phyloP scores from a whole-genome alignment of 2,329 filamentous ascomycete genomes.

The Monilinia vaccinii-corymbosi region DNA sequence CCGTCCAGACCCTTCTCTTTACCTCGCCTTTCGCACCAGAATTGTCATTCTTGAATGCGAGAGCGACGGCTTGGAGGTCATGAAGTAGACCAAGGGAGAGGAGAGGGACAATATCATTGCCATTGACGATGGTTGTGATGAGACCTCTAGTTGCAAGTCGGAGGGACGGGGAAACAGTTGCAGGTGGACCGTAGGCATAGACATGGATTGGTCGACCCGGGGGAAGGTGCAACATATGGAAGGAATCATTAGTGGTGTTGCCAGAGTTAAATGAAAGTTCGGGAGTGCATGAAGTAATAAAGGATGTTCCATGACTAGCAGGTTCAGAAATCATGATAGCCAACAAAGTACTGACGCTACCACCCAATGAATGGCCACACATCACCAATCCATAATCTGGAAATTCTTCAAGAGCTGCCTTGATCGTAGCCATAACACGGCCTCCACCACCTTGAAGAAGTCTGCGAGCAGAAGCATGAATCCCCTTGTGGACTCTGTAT shows the following conservation, averaged over 20 bases:
- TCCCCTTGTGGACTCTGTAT: slow-evolving; percentile 48
- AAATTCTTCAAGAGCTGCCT: slow-evolving; percentile 44
- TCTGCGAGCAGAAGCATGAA: slow-evolving; percentile 44
- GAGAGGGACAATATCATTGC: slow-evolving; percentile 63
- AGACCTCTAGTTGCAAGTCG: slow-evolving; percentile 62
- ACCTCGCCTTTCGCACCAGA: slow-evolving; percentile 59
- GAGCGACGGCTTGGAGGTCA: slow-evolving; percentile 62
- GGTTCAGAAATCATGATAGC: slow-evolving; percentile 45
- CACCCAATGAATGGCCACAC: slow-evolving; percentile 46
- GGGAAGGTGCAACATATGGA: slow-evolving; percentile 43
- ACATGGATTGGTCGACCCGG: slow-evolving; percentile 65
- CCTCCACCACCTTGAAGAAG: slow-evolving; percentile 41
- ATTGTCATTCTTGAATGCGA: slow-evolving; percentile 65
- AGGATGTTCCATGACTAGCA: slow-evolving; percentile 35
- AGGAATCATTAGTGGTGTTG: slow-evolving; percentile 15
- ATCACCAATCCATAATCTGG: slow-evolving; percentile 46
- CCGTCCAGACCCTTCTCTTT: slow-evolving; percentile 55
- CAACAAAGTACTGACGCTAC: slow-evolving; percentile 45
- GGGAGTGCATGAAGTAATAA: slow-evolving; percentile 54
- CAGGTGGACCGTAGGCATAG: slow-evolving; percentile 68
- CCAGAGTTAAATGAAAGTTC: slow-evolving; percentile 57
- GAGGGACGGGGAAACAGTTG: slow-evolving; percentile 61
- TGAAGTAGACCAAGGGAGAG: slow-evolving; percentile 66
- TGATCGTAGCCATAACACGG: slow-evolving; percentile 42
- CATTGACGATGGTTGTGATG: slow-evolving; percentile 66